A percentile compares a stretch with the other conserved stretches of the same genome.
Conservation (phyloP, 2,329 filamentous ascomycete species). For the Colletotrichum eremochloae region DNA sequence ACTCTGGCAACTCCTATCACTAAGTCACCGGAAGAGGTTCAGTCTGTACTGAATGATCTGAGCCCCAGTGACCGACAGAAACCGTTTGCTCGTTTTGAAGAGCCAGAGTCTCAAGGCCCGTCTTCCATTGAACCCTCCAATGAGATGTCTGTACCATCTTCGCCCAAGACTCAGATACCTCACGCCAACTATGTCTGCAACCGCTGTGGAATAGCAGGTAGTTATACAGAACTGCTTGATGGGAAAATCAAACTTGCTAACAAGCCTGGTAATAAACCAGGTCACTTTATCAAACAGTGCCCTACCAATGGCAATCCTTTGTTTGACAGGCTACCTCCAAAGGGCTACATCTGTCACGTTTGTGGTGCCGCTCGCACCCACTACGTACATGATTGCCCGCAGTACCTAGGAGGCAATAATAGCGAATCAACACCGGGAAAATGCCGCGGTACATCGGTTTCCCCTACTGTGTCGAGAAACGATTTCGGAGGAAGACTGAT, state of each 20-base stretch:
- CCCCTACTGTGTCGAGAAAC: not conserved
- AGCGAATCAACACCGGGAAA: not conserved
- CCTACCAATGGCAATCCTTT: slow-evolving; percentile 25
- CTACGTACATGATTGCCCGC: slow-evolving; percentile 38
- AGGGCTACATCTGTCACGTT: slow-evolving; percentile 41
- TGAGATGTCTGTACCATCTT: not conserved
- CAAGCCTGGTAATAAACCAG: slow-evolving; percentile 26
- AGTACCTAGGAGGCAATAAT: not conserved
- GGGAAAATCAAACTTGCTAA: not conserved
- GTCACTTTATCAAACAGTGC: slow-evolving; percentile 43
- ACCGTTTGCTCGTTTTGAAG: not conserved
- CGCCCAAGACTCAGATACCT: not conserved
- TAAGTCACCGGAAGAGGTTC: not conserved
- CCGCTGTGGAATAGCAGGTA: slow-evolving; percentile 33
- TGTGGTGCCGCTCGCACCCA: slow-evolving; percentile 42
- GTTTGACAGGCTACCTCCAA: slow-evolving; percentile 13
- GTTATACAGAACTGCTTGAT: not conserved
- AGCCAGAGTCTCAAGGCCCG: not conserved
- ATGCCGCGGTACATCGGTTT: not conserved
- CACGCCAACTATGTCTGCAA: slow-evolving; percentile 33
- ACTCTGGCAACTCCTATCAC: not conserved
- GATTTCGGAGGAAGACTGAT: not conserved
- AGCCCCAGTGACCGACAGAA: not conserved
- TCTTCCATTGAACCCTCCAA: not conserved
- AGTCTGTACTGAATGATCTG: not conserved